Conservation (phyloP, 352 stramenopile genomes). For the Hyaloperonospora arabidopsidis region DNA sequence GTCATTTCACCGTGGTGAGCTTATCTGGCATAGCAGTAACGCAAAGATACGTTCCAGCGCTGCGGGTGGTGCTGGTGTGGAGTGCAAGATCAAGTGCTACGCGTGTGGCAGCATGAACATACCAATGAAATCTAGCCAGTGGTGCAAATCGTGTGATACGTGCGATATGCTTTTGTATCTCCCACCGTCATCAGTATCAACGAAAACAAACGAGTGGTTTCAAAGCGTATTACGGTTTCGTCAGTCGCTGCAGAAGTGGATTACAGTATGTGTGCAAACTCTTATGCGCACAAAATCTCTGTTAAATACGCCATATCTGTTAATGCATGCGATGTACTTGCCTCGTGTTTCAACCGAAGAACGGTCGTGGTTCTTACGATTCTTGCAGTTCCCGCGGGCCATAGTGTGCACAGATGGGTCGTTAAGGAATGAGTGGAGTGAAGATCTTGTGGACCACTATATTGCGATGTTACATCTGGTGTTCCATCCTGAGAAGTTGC, state of each 20-base stretch:
- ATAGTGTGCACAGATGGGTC: constrained; percentile 51
- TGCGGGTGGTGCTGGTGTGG: constrained; percentile 29
- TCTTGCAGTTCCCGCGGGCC: constrained; percentile 72
- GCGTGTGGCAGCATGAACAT: constrained; percentile 59
- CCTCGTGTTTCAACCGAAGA: constrained; percentile 72
- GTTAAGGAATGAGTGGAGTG: constrained; percentile 57
- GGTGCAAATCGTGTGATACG: constrained; percentile 64
- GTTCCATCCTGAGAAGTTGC: constrained; percentile 79
- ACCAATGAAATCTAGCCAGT: constrained; percentile 59
- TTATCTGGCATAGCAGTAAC: constrained; percentile 50
- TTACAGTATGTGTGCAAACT: constrained; percentile 52
- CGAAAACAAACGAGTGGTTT: constrained; percentile 75
- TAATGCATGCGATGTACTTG: constrained; percentile 84
- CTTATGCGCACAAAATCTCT: constrained; percentile 56
- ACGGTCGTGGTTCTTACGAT: constrained; percentile 68
- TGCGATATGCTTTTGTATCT: constrained; percentile 75
- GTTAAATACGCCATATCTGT: constrained; percentile 72
- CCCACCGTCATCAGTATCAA: constrained; percentile 68
- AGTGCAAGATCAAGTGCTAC: constrained; percentile 68
- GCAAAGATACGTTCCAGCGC: constrained; percentile 29
- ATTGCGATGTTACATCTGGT: constrained; percentile 81
- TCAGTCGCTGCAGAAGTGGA: constrained; percentile 77
- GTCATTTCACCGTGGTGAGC: constrained; percentile 70
- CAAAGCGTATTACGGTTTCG: constrained; percentile 65
- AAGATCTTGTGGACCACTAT: constrained; percentile 80